Conservation (phyloP, 352 stramenopile genomes). For the Thalassiosira mediterranea region DNA sequence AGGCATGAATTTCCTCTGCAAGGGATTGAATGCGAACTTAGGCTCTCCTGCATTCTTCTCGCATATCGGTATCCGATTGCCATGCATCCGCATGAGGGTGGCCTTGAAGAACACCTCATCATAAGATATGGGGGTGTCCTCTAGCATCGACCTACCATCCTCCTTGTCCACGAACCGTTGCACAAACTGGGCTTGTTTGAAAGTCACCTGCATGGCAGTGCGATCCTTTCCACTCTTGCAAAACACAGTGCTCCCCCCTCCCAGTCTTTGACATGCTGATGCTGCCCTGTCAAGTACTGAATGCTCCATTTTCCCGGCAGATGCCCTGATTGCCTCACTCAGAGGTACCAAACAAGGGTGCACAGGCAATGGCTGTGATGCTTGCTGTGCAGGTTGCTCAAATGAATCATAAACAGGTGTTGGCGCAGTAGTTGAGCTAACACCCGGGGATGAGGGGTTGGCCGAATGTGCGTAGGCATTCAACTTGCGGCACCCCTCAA, state of each 20-base stretch:
- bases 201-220: conserved; percentile 96
- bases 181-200: conserved; percentile 92
- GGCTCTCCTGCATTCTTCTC: conserved; percentile 95
- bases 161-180: conserved; percentile 60
- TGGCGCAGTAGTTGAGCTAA: conserved; percentile 25
- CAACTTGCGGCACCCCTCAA: conserved; percentile 78
- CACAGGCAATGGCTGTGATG: conserved; percentile 37
- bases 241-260: conserved; percentile 92
- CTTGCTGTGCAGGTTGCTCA: conserved; percentile 16
- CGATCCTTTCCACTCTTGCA: conserved; percentile 98
- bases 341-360: conserved; percentile 69
- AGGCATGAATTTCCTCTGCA: conserved; percentile 95
- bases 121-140: conserved; percentile 36
- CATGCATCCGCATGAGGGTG: conserved; percentile 83
- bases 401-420: conserved; percentile 24
- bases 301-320: conserved; percentile 82
- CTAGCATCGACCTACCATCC: conserved; percentile 13
- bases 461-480: conserved; percentile 81
- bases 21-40: conserved; percentile 97
- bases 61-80: conserved; percentile 93
- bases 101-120: conserved; percentile 59
- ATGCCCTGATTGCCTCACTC: conserved; percentile 69
- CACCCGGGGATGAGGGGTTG: conserved; percentile 44
- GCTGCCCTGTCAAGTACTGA: conserved; percentile 80
- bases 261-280: conserved; percentile 87